Conservation (phyloP, 257 asterid genomes). For the Gentiana straminea region DNA sequence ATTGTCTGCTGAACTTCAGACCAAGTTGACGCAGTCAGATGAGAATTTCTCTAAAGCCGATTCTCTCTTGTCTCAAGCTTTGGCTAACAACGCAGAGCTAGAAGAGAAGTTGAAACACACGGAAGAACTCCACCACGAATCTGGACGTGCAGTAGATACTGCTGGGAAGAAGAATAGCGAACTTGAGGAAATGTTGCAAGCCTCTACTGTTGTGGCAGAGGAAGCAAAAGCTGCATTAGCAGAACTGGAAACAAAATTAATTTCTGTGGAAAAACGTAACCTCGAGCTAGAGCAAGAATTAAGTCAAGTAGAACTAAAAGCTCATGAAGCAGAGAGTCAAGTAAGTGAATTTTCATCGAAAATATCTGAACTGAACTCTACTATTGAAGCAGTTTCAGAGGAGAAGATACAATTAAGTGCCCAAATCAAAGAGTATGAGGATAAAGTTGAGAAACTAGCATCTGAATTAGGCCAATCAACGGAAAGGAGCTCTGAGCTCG, state of each 20-base stretch:
- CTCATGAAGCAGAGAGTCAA: conserved; percentile 49
- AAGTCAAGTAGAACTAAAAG: conserved; percentile 43
- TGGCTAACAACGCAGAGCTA: conserved; percentile 54
- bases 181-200: conserved; percentile 44
- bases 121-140: conserved; percentile 60
- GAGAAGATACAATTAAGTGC: conserved; percentile 43
- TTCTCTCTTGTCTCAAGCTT: conserved; percentile 67
- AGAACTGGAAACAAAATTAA: conserved; percentile 42
- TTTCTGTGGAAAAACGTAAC: conserved; percentile 51
- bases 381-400: conserved; percentile 34
- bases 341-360: conserved; percentile 43
- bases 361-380: conserved; percentile 33
- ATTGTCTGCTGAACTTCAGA: conserved; percentile 62
- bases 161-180: conserved; percentile 45
- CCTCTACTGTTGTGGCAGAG: conserved; percentile 37
- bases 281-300: conserved; percentile 60
- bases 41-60: conserved; percentile 64
- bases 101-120: conserved; percentile 58
- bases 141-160: conserved; percentile 36
- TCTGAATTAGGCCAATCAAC: conserved; percentile 39
- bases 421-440: conserved; percentile 47
- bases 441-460: conserved; percentile 35
- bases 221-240: conserved; percentile 46
- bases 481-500: conserved; percentile 48
- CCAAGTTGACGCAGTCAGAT: conserved; percentile 62